These are phyloP conservation scores for Arachnomyces sp. DNA, from an alignment of 2,329 filamentous ascomycete genomes.

Conservation along the genomic window DNA sequence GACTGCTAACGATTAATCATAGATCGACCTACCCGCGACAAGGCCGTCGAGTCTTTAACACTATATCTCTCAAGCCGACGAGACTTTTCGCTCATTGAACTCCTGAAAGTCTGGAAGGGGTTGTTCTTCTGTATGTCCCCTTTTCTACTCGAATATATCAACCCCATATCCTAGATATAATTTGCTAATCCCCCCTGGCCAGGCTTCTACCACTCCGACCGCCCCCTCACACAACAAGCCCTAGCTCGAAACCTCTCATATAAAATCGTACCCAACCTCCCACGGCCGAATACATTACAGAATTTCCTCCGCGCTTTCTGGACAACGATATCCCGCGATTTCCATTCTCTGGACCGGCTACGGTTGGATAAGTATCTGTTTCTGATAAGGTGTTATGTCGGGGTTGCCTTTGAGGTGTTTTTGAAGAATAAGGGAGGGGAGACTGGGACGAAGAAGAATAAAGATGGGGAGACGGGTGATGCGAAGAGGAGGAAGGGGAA, in stretches of 20 bases:
- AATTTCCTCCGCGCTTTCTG: constrained; percentile 59
- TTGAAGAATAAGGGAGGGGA: constrained; percentile 18
- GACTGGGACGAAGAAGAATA: constrained; percentile 22
- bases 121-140: constrained; percentile 67
- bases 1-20: constrained; percentile 14
- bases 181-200: background rate
- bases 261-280: constrained; percentile 55
- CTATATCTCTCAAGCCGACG: constrained; percentile 63
- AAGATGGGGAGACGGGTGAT: constrained; percentile 15
- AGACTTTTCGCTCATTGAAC: constrained; percentile 59
- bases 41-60: constrained; percentile 68
- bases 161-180: background rate
- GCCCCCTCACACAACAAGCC: constrained; percentile 75
- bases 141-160: background rate
- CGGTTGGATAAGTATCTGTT: constrained; percentile 91
- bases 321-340: constrained; percentile 62
- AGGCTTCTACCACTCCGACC: constrained; percentile 89
- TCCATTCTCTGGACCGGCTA: constrained; percentile 63
- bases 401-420: constrained; percentile 54
- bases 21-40: constrained; percentile 73
- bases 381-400: constrained; percentile 70
- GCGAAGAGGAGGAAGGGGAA: constrained; percentile 9
- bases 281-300: constrained; percentile 34
- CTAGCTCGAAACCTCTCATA: constrained; percentile 70
- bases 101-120: constrained; percentile 88